Conservation (phyloP, 2,329 filamentous ascomycete species). For the Rhexocercosporidium sp. region DNA sequence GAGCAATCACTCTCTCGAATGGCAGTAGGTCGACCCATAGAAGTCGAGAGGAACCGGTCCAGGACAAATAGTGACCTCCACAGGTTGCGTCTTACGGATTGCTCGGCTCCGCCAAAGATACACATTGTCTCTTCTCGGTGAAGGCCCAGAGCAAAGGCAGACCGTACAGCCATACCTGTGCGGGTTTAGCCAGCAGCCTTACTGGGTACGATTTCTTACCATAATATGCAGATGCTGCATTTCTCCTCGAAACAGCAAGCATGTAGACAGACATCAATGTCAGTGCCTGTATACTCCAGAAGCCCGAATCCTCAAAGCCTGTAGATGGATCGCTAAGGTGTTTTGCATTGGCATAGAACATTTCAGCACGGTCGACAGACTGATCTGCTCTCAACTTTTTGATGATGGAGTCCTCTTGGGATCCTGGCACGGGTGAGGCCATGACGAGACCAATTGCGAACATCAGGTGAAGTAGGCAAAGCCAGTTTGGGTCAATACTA, state of each 20-base stretch:
- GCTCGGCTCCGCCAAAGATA: slow-evolving; percentile 55
- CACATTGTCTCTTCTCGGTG: slow-evolving; percentile 64
- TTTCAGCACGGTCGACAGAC: slow-evolving; percentile 59
- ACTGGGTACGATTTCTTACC: slow-evolving; percentile 47
- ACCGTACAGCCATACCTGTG: slow-evolving; percentile 66
- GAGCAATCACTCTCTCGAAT: slow-evolving; percentile 69
- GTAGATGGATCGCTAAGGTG: slow-evolving; percentile 52
- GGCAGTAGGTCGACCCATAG: slow-evolving; percentile 64
- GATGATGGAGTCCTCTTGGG: slow-evolving; percentile 55
- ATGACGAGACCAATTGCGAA: slow-evolving; percentile 67
- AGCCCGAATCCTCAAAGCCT: slow-evolving; percentile 64
- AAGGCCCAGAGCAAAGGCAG: slow-evolving; percentile 65
- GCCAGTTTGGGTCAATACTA: slow-evolving; percentile 52
- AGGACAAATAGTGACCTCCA: slow-evolving; percentile 70
- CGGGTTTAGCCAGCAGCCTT: slow-evolving; percentile 6
- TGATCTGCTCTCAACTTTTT: slow-evolving; percentile 53
- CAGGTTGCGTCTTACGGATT: slow-evolving; percentile 58
- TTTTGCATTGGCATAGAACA: slow-evolving; percentile 66
- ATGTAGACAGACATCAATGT: slow-evolving; percentile 69
- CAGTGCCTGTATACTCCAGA: slow-evolving; percentile 69
- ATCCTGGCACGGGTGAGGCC: slow-evolving; percentile 57
- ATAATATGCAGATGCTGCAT: slow-evolving; percentile 65
- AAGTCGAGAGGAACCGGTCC: slow-evolving; percentile 66
- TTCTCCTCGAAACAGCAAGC: slow-evolving; percentile 64
- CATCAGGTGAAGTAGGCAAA: slow-evolving; percentile 66